Evolutionary conservation across 2,329 filamentous ascomycete species (phyloP).

Genomic region (Beauveria medogensis): DNA sequence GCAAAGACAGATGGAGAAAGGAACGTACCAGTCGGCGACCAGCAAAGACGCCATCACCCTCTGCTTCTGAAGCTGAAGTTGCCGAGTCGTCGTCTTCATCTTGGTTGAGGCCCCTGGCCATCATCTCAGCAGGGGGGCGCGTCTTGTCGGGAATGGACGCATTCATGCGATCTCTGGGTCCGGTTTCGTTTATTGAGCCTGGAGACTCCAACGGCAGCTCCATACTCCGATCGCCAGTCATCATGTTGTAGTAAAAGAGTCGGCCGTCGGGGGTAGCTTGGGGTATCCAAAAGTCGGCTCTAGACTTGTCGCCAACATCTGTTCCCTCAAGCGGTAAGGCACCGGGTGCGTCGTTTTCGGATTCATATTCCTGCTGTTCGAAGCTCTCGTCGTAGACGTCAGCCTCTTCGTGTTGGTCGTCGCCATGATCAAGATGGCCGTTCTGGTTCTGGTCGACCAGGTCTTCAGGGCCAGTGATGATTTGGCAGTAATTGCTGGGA

Average conservation of each 20-base stretch:
- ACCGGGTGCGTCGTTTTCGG: conserved; percentile 50
- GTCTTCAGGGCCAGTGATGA: conserved; percentile 71
- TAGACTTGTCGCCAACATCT: conserved; percentile 58
- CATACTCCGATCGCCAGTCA: conserved; percentile 91
- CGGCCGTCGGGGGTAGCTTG: conserved; percentile 91
- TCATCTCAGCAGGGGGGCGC: conserved; percentile 80
- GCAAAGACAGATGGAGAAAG: no score
- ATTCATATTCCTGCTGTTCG: conserved; percentile 55
- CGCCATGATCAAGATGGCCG: conserved; percentile 43
- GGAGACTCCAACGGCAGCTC: conserved; percentile 91
- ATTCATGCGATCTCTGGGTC: conserved; percentile 82
- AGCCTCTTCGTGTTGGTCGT: conserved; percentile 56
- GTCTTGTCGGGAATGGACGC: conserved; percentile 84
- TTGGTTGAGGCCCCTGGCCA: conserved; percentile 72
- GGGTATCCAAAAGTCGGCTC: conserved; percentile 96
- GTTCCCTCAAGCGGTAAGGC: conserved; percentile 62
- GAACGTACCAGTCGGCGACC: conserved; percentile 58
- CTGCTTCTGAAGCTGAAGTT: conserved; percentile 76
- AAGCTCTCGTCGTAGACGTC: conserved; percentile 60
- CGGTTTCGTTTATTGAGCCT: conserved; percentile 68
- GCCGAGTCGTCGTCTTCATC: conserved; percentile 85
- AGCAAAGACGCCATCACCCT: conserved; percentile 64
- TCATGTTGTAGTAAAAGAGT: conserved; percentile 95
- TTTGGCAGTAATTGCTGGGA: conserved; percentile 95
- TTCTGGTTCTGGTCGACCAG: conserved; percentile 53